Conservation (phyloP, 2,329 filamentous ascomycete species). For the Gaeumannomyces tritici region DNA sequence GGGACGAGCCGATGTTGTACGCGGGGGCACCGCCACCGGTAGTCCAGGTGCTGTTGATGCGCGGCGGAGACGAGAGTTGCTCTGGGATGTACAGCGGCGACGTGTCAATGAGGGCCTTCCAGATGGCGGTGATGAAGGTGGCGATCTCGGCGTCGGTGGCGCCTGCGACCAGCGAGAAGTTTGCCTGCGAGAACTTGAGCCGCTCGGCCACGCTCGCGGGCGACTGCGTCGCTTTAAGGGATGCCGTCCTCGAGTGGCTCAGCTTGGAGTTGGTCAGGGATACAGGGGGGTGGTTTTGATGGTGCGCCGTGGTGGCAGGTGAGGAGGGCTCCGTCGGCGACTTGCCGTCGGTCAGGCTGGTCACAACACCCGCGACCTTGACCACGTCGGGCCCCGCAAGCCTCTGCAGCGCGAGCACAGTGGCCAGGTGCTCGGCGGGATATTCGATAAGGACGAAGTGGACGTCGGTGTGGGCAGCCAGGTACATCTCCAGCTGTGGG, state of each 20-base stretch:
- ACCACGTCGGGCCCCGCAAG: slow-evolving; percentile 46
- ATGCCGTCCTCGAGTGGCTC: not conserved
- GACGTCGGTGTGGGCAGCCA: slow-evolving; percentile 40
- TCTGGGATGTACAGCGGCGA: slow-evolving; percentile 37
- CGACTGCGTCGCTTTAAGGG: not conserved
- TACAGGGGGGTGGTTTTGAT: not conserved
- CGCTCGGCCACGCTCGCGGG: slow-evolving; percentile 14
- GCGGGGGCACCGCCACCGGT: not conserved
- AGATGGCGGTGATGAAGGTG: slow-evolving; percentile 42
- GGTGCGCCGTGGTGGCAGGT: not conserved
- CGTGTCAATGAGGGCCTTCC: slow-evolving; percentile 35
- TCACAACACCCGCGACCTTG: slow-evolving; percentile 49
- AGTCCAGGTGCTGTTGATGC: not conserved
- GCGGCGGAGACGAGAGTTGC: slow-evolving; percentile 9
- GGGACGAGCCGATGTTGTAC: not conserved
- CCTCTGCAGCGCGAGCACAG: slow-evolving; percentile 46
- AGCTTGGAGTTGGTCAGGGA: not conserved
- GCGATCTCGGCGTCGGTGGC: slow-evolving; percentile 45
- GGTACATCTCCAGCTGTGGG: slow-evolving; percentile 50
- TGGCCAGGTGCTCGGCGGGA: slow-evolving; percentile 43
- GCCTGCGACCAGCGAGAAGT: slow-evolving; percentile 46
- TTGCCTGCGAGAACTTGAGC: slow-evolving; percentile 36
- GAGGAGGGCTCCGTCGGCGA: not conserved
- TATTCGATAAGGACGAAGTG: slow-evolving; percentile 52
- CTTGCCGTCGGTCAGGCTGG: slow-evolving; percentile 16